Evolutionary conservation across 2,329 filamentous ascomycete species (phyloP).

Genomic region (Zymoseptoria pseudotritici): DNA sequence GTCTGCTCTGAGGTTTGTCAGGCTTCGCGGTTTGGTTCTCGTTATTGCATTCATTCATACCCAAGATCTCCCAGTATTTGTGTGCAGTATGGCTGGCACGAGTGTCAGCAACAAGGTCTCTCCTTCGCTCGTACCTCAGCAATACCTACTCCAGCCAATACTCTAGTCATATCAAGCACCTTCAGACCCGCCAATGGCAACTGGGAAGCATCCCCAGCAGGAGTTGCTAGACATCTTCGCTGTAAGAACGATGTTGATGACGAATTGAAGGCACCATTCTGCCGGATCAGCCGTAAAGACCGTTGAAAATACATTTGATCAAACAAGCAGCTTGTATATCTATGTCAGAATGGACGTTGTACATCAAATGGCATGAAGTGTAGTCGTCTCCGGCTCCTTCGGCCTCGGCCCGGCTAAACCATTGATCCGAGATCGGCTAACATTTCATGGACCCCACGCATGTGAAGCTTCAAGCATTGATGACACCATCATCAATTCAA

Average conservation of each 20-base stretch:
- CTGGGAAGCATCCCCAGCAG: slow-evolving; percentile 37
- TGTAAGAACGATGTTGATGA: slow-evolving; percentile 9
- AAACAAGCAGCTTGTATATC: neutral
- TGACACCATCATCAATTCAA: neutral
- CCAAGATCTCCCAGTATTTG: slow-evolving; percentile 94
- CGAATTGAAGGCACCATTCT: slow-evolving; percentile 2
- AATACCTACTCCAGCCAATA: slow-evolving; percentile 70
- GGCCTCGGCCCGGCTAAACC: neutral
- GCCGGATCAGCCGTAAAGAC: slow-evolving; percentile 14
- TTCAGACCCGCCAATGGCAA: slow-evolving; percentile 76
- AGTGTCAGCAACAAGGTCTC: slow-evolving; percentile 7
- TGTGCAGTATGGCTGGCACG: slow-evolving; percentile 78
- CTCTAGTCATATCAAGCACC: slow-evolving; percentile 93
- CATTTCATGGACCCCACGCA: neutral
- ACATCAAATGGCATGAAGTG: neutral
- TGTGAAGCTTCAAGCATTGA: neutral
- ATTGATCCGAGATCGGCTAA: neutral
- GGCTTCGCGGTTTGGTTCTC: slow-evolving; percentile 25
- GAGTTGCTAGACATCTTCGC: slow-evolving; percentile 37
- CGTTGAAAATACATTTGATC: slow-evolving; percentile 16
- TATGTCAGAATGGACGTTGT: neutral
- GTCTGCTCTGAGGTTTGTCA: slow-evolving; percentile 59
- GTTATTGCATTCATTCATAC: slow-evolving; percentile 47
- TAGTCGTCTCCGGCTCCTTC: neutral
- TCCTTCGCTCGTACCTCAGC: neutral